Base-by-base conservation (phyloP, 2,329 filamentous ascomycete species). In the Nemania serpens region DNA sequence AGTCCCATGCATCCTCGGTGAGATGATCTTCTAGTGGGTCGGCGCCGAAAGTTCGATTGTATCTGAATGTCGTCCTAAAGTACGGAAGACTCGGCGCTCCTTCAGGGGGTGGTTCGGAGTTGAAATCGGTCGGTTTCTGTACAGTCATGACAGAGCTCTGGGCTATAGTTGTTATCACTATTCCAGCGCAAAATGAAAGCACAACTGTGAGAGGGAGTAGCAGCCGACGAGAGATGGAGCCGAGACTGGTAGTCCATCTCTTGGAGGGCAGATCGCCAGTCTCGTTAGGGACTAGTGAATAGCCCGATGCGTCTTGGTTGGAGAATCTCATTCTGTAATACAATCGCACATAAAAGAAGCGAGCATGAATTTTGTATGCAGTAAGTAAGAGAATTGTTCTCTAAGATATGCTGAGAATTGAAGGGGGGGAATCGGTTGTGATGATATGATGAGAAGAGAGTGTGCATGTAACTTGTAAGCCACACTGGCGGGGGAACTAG, bases 21-120 rank as follows among this genome's bases (percentile, higher is more conserved):
- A 22, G 6, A n/a, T 34, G 9, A 36, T 60, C 25, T 13, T 45
- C 25, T 15, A 11, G 15, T 13, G 58, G 58, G 45, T 60, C 58
- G 17, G 58, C 51, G 20, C 58, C 58, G 20, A 55, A 56, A 15
- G 58, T 60, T 6, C 51, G 58, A 47, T 60, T 60, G 20, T 60
- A 60, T 17, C 36, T 20, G 52, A 60, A 60, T 18, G 43, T 54
- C 10, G 15, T 34, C 42, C 1, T 37, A 25, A 48, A 36, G 17
- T 39, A 17, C 6, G 9, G 20, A 20, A 39, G 34, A 25, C 25
- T 22, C 18, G 41, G 51, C 12, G 41, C 13, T 36, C 41, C 41
- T 29, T 46, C 29, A 25, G 41, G 39, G n/a, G 29, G 1, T 15
- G 41, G 41, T 9, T 34, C 39, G 39, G 51, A 18, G 41, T 25